Evolutionary conservation across 2,329 filamentous ascomycete genomes (phyloP).

Genomic region (Botrytis squamosa): DNA sequence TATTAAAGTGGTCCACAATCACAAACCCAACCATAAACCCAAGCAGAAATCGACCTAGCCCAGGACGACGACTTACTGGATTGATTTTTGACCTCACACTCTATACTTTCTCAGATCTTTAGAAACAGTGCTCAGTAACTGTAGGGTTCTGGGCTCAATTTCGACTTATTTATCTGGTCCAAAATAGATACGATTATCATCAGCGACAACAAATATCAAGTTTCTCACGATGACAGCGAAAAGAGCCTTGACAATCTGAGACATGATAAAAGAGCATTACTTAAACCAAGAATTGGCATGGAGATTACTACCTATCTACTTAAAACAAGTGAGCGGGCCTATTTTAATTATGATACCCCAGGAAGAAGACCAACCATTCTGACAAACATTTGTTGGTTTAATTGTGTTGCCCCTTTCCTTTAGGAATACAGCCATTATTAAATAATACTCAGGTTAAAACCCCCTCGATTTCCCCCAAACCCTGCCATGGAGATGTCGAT

Average conservation of each 20-base stretch:
- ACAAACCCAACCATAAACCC: background rate
- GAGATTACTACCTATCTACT: too few relatives aligned
- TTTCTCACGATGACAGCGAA: background rate
- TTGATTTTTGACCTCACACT: too few relatives aligned
- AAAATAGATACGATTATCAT: background rate
- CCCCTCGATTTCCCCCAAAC: too few relatives aligned
- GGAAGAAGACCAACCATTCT: too few relatives aligned
- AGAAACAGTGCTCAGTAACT: background rate
- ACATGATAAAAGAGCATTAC: background rate
- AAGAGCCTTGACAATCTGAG: background rate
- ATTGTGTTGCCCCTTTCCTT: background rate
- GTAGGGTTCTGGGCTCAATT: background rate
- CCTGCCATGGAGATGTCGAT: too few relatives aligned
- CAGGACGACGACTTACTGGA: fast-evolving
- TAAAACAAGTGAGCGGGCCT: too few relatives aligned
- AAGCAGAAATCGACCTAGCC: background rate
- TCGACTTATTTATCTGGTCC: background rate
- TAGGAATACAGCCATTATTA: background rate
- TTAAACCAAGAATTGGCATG: background rate
- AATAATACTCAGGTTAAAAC: background rate
- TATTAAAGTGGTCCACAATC: background rate
- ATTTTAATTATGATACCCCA: too few relatives aligned
- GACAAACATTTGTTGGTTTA: too few relatives aligned
- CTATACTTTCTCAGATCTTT: background rate
- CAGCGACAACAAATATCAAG: background rate